Evolutionary conservation across 805 yeast genomes (phyloP), one percentile per base, ranked within the genome.

Genomic region (Tanozyma kutaoensis): DNA sequence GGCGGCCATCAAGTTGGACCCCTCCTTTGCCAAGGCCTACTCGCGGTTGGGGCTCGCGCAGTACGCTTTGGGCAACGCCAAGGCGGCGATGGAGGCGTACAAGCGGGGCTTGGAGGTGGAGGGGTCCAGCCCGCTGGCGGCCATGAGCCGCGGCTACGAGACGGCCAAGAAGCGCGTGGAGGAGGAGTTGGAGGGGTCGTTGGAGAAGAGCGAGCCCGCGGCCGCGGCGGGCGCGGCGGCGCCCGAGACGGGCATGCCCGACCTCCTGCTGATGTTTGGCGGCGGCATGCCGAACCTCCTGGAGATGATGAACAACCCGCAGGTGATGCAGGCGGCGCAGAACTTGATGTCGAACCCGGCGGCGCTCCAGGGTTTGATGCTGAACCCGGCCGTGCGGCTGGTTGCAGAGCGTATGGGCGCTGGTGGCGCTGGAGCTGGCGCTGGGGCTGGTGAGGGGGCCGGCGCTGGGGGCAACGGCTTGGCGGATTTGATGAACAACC

Each of bases 11-110:
- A 66, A 69, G 34, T 58, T 75, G 28, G 85, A 88, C 46, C 78
- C 95, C 28, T 43, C 59, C 5, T 91, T 82, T 43, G 74, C 95
- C 18, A 86, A 88, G 61, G 95, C 94, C 8, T 91, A 85, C 66
- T 81, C 95, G 5, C 76, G 98, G 53, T 63, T 91, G 39, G 98
- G 97, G 3, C 72, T 86, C 41, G 97, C 98, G 4, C 73, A 77
- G 47, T 88, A 77, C 52, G 94, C 95, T n/a, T 62, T 79, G 33
- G 94, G 94, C n/a, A 88, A 86, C 47, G 75, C 88, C 32, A 74
- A 79, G 53, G 94, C 78, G 28, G 71, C 98, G 9, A 62, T 85
- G 62, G 78, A 84, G 25, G 96, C 97, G 16, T 91, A 91, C 57
- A 75, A 80, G 54, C 66, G 65, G 37, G 98, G 95, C 22, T 54